A percentile compares a stretch with the other conserved stretches of the same genome.
Evolutionary conservation across 2,329 filamentous ascomycete species (phyloP).

Genomic region (Cytospora schulzeri): DNA sequence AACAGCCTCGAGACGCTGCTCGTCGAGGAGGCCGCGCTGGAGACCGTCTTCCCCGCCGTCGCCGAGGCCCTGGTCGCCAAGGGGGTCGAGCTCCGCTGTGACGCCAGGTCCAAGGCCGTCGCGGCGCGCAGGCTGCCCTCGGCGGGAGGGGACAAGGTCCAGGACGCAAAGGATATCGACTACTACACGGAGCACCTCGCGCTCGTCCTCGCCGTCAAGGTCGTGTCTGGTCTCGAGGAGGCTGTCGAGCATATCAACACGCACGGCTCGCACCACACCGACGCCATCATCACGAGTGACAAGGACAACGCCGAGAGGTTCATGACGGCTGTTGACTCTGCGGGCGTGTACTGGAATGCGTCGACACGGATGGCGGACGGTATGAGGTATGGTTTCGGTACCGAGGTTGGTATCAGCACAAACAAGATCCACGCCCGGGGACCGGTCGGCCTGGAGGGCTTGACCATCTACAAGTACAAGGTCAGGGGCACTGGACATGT

Average conservation of each 20-base stretch:
- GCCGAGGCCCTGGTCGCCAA: constrained; percentile 74
- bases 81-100: constrained; percentile 83
- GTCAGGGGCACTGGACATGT: constrained; percentile 81
- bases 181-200: constrained; percentile 89
- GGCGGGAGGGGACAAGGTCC: constrained; percentile 50
- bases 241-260: constrained; percentile 89
- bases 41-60: constrained; percentile 68
- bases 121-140: constrained; percentile 53
- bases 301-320: constrained; percentile 73
- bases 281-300: constrained; percentile 79
- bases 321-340: constrained; percentile 82
- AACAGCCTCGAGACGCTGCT: constrained; percentile 93
- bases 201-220: constrained; percentile 81
- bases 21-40: constrained; percentile 72
- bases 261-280: constrained; percentile 92
- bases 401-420: constrained; percentile 96
- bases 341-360: constrained; percentile 96
- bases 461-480: constrained; percentile 98
- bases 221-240: constrained; percentile 66
- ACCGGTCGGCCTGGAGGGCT: constrained; percentile 88
- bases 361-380: constrained; percentile 94
- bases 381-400: constrained; percentile 96
- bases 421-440: constrained; percentile 97
- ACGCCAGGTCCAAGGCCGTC: constrained; percentile 66
- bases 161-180: constrained; percentile 69